Base-by-base conservation (phyloP, 306 rosid genomes). In the Cicer arietinum region DNA sequence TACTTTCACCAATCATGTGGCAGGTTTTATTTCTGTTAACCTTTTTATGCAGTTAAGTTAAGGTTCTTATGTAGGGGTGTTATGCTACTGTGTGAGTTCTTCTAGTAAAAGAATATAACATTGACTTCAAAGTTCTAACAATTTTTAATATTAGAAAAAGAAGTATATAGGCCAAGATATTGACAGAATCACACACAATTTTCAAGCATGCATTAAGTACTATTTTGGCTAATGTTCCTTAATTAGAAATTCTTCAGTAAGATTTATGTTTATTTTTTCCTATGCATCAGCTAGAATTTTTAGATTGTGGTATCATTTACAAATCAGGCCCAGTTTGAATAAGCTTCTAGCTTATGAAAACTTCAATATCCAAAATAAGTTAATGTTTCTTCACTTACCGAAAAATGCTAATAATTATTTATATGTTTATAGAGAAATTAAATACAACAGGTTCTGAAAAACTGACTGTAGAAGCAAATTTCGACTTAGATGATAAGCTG, bases 1-100 rank as follows among this genome's bases (percentile, higher is more conserved):
- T 90, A 4, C 79, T 94, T 79, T 94, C 99, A 61, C 99, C 99
- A 9, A 76, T 94, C 74, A 52, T 94, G 43, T 92, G 99, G 97
- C 99, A 94, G 97, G 98, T 94, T 79, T 73, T 75, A 39, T 65
- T 57, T 17, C 85, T 71, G 76, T 11, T 68, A 56, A 46, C 70
- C 52, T 69, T 35, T 67, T 43, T 66, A 47, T 69, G 52, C 10
- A 37, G 68, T 67, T 58, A 76, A 54, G 8, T 30, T 69, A 64
- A 39, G 67, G 59, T 64, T 54, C 42, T 66, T 66, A 2, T 58
- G 17, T 48, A 8, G 63, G 22, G 6, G 80, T 50, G 56, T 50
- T 6, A 25, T 25, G 35, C 35, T 25, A 50, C 16, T 1, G 7
- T 56, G 18, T 74, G 16, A 43, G 50, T 52, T 62, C 30, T 42